Conservation (phyloP, 139 green algal species). For the Dunaliella primolecta region DNA sequence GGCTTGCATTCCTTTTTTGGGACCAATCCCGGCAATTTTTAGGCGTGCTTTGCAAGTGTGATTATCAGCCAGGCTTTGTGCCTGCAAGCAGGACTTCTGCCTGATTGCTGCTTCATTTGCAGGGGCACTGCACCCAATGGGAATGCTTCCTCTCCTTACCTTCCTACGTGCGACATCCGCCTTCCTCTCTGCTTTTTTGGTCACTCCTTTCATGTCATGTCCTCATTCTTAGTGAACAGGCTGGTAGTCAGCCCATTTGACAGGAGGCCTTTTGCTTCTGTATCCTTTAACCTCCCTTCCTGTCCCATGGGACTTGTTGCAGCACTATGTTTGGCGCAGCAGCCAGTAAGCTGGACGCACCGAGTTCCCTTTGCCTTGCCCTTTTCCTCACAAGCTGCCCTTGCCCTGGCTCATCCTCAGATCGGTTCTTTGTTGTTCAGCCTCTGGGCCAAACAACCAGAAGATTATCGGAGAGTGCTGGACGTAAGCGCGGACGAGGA, state of each 20-base stretch:
- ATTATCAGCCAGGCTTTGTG: background rate
- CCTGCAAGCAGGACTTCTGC: background rate
- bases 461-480: conserved; percentile 2
- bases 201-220: too few species aligned
- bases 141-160: too few species aligned
- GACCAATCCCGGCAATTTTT: too few species aligned
- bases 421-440: conserved; percentile 20
- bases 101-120: background rate
- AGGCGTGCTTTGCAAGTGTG: background rate
- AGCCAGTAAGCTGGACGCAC: too few species aligned
- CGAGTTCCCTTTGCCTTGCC: too few species aligned
- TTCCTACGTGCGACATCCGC: too few species aligned
- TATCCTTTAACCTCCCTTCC: background rate
- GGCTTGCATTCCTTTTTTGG: background rate
- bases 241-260: background rate
- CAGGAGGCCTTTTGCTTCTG: background rate
- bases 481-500: conserved; percentile 17
- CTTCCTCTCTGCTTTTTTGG: too few species aligned
- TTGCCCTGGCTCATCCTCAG: conserved; percentile 16
- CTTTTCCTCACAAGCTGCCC: too few species aligned
- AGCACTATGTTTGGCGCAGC: background rate
- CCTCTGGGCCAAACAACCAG: background rate
- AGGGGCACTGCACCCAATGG: too few species aligned
- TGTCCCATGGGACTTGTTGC: background rate
- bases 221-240: background rate